Base-by-base conservation (phyloP, 2,329 filamentous ascomycete species). In the Sphaerulina populicola region DNA sequence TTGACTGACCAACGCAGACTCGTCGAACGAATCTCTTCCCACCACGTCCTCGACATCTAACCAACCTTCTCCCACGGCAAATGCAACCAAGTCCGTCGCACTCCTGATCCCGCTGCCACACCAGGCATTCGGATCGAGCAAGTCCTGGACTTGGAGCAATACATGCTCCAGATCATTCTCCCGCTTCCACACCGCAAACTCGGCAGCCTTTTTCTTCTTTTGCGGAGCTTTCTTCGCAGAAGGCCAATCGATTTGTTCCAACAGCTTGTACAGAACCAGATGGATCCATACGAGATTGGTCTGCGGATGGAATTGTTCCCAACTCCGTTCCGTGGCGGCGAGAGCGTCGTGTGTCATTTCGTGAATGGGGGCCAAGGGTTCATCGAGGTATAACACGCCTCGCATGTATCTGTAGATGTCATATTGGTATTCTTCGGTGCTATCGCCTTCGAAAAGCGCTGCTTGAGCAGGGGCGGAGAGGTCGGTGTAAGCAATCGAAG, bases 201-300 rank as follows among this genome's bases (percentile, higher is more conserved):
- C 56, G 55, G 4, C 48, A 15, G 33, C 14, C 12, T 31, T 39
- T 38, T 35, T 53, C 54, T 15, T 57, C 42, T 55, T 57, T 9
- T 56, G 14, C 4, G 57, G 56, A 18, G 55, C 54, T 30, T 54
- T 57, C n/a, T 42, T 41, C 7, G 38, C 46, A 14, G 46, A 48
- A 6, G 70, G 69, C 62, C 58, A 62, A 8, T 50, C 42, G n/a
- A 74, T 52, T 47, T 72, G 66, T 40, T 66, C 61, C 21, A 82
- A 65, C 0, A 85, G 69, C 57, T 76, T 77, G 52, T 75, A 72
- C 10, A 83, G 71, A 4, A 85, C 66, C 60, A 81, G 82, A 44
- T 80, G 75, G 18, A 82, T 66, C 81, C 81, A 85, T 11, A 83
- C 70, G 11, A 82, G 69, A 57, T 84, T 85, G 2, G 81, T 82